phyloP scores from a whole-genome alignment of 495 filamentous ascomycete species.

The Daldinia vernicosa region DNA sequence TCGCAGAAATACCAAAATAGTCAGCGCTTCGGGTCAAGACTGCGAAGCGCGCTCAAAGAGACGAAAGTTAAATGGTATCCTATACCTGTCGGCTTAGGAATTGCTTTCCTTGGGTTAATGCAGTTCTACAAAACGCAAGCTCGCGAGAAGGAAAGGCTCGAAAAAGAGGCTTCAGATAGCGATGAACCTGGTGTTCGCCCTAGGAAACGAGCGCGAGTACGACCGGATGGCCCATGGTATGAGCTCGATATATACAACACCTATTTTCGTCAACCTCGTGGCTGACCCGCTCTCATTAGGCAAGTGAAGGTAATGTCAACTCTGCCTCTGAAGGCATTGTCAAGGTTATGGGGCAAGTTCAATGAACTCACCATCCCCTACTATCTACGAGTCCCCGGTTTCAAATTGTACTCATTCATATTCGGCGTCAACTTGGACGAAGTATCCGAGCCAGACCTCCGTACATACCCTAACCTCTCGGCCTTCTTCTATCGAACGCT shows the following conservation, averaged over 20 bases:
- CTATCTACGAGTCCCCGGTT: constrained; percentile 91
- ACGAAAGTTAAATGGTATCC: constrained; percentile 93
- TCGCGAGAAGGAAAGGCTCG: constrained; percentile 64
- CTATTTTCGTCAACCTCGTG: constrained; percentile 7
- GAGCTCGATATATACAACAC: constrained; percentile 18
- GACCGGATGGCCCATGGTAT: constrained; percentile 89
- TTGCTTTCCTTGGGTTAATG: constrained; percentile 82
- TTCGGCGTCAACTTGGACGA: constrained; percentile 96
- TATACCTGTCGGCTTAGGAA: constrained; percentile 91
- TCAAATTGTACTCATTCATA: constrained; percentile 88
- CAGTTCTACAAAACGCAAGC: constrained; percentile 82
- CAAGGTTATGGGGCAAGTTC: constrained; percentile 91
- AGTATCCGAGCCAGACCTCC: constrained; percentile 85
- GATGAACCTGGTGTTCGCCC: constrained; percentile 53
- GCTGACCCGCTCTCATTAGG: constrained; percentile 56
- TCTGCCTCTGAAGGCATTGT: constrained; percentile 91
- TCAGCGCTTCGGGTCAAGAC: constrained; percentile 52
- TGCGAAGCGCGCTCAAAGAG: constrained; percentile 58
- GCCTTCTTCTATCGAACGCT: constrained; percentile 97
- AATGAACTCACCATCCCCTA: constrained; percentile 93
- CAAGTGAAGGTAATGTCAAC: constrained; percentile 97
- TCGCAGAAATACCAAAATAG: constrained; percentile 50
- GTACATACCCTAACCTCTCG: constrained; percentile 88
- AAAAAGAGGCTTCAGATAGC: constrained; percentile 57
- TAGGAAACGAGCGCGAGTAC: constrained; percentile 73